phyloP scores from a whole-genome alignment of 202 grass and related monocot genomes.

The Brachypodium distachyon region DNA sequence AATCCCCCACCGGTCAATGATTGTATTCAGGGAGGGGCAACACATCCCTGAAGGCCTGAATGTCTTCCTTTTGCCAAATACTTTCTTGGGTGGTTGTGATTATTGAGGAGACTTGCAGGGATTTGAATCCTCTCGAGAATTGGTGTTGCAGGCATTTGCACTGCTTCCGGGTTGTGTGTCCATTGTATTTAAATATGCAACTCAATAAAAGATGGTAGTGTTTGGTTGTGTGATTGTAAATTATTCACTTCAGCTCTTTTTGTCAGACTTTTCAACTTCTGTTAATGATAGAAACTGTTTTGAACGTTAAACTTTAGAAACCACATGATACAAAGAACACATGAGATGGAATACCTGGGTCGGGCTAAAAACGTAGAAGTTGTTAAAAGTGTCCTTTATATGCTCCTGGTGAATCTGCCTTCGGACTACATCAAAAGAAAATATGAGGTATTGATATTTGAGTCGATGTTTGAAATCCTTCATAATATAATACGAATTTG shows the following conservation, averaged over 20 bases:
- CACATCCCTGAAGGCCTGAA: constrained; percentile 29
- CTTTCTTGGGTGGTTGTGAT: constrained; percentile 28
- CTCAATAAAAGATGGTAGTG: constrained; percentile 22
- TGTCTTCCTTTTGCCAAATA: neutral
- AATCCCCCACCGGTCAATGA: constrained; percentile 40
- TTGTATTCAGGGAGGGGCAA: constrained; percentile 35
- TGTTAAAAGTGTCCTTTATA: neutral
- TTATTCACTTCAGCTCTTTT: neutral
- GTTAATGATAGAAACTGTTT: neutral
- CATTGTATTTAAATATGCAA: constrained; percentile 39
- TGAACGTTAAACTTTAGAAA: neutral
- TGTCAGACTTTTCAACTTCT: neutral
- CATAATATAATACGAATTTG: no score
- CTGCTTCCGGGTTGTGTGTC: constrained; percentile 23
- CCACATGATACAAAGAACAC: neutral
- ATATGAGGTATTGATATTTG: neutral
- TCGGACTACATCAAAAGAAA: neutral
- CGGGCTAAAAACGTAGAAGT: neutral
- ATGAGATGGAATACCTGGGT: neutral
- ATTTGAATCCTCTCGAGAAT: constrained; percentile 35
- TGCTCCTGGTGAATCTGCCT: neutral
- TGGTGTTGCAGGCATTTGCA: neutral
- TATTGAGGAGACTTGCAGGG: constrained; percentile 25
- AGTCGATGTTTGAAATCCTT: neutral
- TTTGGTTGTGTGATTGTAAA: constrained; percentile 32